Evolutionary conservation across 352 stramenopile species (phyloP).

Genomic region (Globisporangium middletonii): DNA sequence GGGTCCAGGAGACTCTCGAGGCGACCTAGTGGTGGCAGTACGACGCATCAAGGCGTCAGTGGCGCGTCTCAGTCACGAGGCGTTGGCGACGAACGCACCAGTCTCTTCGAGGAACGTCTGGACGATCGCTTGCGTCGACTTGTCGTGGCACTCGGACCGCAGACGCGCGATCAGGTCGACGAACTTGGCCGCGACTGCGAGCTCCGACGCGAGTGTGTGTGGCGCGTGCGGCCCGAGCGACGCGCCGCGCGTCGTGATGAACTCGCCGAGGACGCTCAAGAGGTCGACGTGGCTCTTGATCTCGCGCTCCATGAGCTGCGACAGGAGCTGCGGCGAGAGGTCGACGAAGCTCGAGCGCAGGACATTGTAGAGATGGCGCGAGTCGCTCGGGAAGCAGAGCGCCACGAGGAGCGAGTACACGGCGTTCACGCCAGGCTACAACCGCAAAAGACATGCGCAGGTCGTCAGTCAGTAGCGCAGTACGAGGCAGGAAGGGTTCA

Average conservation of each 20-base stretch:
- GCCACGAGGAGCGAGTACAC: slow-evolving; percentile 66
- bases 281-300: slow-evolving; percentile 39
- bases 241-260: slow-evolving; percentile 30
- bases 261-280: slow-evolving; percentile 42
- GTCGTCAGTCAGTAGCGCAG: not conserved
- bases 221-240: slow-evolving; percentile 9
- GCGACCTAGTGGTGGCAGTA: slow-evolving; percentile 11
- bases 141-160: slow-evolving; percentile 38
- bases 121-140: slow-evolving; percentile 51
- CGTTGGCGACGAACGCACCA: slow-evolving; percentile 6
- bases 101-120: slow-evolving; percentile 55
- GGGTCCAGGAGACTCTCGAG: slow-evolving; percentile 43
- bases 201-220: not conserved
- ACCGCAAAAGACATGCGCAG: not conserved
- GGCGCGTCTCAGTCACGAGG: not conserved
- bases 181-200: slow-evolving; percentile 18
- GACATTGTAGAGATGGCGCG: slow-evolving; percentile 72
- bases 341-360: slow-evolving; percentile 56
- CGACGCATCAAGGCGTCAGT: not conserved
- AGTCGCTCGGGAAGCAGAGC: slow-evolving; percentile 60
- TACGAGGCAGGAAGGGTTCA: not conserved
- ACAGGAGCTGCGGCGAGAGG: slow-evolving; percentile 52
- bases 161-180: slow-evolving; percentile 34
- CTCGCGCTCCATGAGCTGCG: slow-evolving; percentile 60
- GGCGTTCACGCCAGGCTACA: slow-evolving; percentile 43